A percentile compares a stretch with the other conserved stretches of the same genome.
phyloP scores from a whole-genome alignment of 345 rosid species.

The Acer saccharum region DNA sequence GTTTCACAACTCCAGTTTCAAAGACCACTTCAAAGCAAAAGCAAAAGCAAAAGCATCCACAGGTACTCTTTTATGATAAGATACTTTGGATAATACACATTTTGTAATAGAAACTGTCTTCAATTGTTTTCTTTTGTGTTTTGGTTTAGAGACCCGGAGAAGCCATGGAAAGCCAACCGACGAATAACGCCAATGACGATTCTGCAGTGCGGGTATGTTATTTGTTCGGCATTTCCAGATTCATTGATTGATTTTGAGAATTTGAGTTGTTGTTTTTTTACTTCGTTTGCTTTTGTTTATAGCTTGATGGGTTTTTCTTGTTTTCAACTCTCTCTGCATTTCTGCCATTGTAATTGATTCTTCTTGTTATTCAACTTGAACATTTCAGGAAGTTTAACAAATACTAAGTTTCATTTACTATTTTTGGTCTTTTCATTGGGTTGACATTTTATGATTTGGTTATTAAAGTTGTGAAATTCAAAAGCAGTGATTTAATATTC shows the following conservation, averaged over 20 bases:
- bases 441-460: background rate
- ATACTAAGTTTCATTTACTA: background rate
- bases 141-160: constrained; percentile 33
- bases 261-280: no score
- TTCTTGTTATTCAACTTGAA: background rate
- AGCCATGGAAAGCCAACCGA: constrained; percentile 33
- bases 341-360: background rate
- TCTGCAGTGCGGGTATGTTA: constrained; percentile 23
- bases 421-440: background rate
- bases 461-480: background rate
- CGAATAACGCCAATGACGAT: constrained; percentile 25
- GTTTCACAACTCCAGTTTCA: constrained; percentile 32
- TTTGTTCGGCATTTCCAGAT: background rate
- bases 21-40: constrained; percentile 27
- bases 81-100: constrained; percentile 1
- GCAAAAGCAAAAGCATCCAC: constrained; percentile 30
- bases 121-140: constrained; percentile 3
- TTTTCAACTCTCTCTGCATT: background rate
- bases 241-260: background rate
- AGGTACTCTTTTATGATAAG: constrained; percentile 22
- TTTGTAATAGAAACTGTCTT: background rate
- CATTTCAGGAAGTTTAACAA: background rate
- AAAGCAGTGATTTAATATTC: background rate
- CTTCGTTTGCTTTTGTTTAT: constrained; percentile 3
- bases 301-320: constrained; percentile 3